Evolutionary conservation across 108 stramenopile species (phyloP), one percentile per base, ranked within the genome.

Genomic region (Skeletonema marinoi): DNA sequence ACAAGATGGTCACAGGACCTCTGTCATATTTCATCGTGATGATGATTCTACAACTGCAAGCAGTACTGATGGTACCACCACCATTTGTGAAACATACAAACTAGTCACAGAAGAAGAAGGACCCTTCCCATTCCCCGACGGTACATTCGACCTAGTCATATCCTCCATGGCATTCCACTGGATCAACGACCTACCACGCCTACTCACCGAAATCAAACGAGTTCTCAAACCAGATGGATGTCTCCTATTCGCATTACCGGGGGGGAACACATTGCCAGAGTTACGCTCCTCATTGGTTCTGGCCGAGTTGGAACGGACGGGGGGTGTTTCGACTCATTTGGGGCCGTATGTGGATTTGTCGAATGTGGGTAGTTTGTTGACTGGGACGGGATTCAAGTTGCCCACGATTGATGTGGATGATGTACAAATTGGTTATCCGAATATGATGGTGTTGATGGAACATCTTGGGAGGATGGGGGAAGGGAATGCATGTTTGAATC

Each of bases 381-480:
- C 91, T 54, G 86, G 86, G 16, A 95, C 98, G 1, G 97, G 98
- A 30, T 98, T 99, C 65, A 60, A 75, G 6, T 65, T 99, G 4
- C 96, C 98, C 1, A 98, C 98, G 0, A 94, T 99, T 70, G 99
- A 99, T 87, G 83, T 97, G 14, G 99, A 98, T 75, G 94, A 92
- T n/a, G 78, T 98, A 11, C 59, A 71, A 41, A 82, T 99, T 48
- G 88, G 86, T 6, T 98, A 93, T 77, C 96, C 96, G 2, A 86
- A 97, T 71, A 88, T 89, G 54, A 88, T 91, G 74, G 89, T 87
- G 7, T 77, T 97, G 30, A 97, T 98, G 96, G 97, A 98, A 71
- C 97, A 99, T 76, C 84, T 99, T 32, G 92, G 86, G 74, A 82
- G 96, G n/a, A 98, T 98, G 98, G 98, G 98, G 8, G 98, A 98